Evolutionary conservation across 768 basidiomycete species (phyloP).

Genomic region (Amanita muscaria): DNA sequence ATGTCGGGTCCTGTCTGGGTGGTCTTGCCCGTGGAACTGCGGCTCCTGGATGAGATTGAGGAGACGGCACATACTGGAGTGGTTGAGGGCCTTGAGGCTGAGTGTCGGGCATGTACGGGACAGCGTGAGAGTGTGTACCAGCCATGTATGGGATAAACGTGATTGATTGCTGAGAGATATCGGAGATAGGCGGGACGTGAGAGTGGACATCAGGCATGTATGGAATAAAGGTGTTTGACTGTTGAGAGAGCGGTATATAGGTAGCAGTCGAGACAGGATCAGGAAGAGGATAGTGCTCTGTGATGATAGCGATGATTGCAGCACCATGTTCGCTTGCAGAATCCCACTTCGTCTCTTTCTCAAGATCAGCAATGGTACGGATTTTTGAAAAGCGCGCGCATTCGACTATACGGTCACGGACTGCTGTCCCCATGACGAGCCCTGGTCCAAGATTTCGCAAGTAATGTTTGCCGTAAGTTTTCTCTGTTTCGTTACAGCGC

Average conservation of each 20-base stretch:
- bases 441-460: neutral
- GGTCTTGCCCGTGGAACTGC: neutral
- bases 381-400: neutral
- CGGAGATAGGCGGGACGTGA: no score
- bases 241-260: neutral
- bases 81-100: neutral
- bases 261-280: neutral
- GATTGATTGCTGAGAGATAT: no score
- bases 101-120: no score
- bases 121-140: no score
- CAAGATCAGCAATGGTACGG: neutral
- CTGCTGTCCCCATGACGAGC: neutral
- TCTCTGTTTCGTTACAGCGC: neutral
- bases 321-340: neutral
- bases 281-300: neutral
- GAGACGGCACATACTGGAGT: neutral
- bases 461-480: neutral
- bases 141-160: no score
- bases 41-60: neutral
- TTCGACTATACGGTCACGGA: neutral
- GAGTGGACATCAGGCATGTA: no score
- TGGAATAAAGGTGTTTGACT: neutral
- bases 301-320: neutral
- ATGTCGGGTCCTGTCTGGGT: neutral
- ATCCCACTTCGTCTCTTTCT: constrained; percentile 1